Base-by-base conservation (phyloP, 257 asterid species). In the Solanum pimpinellifolium region DNA sequence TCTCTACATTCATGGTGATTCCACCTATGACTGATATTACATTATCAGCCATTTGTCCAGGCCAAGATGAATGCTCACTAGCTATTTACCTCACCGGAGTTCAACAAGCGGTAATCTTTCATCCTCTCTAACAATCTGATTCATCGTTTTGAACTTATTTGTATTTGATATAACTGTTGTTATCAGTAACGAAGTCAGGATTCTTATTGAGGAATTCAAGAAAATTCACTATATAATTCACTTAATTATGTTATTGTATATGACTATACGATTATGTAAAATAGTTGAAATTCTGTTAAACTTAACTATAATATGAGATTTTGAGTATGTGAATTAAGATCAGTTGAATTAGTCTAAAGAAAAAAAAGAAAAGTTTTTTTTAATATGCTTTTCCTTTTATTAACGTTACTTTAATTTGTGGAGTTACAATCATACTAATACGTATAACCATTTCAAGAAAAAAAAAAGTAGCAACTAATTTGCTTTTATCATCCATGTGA, bases 81-180 rank as follows among this genome's bases (percentile, higher is more conserved):
- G 98, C 99, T 84, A 96, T 96, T 11, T 95, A 96, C 87, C 98
- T 96, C 91, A 88, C 96, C 59, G 99, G 99, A 52, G 94, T 94
- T 89, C 98, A 95, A 59, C 96, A 95, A 81, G 98, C 91, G 93
- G 99, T 96, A 92, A 27, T 11, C 39, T 29, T 31, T 80, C 69
- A 14, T 80, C 42, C 85, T 47, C 18, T 80, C 4, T 16, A 29
- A 29, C 41, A 4, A 25, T 14, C 37, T 29, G 11, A 16, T 31
- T 6, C 39, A 1, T n/a, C 39, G 2, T 75, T 1, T 6, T 21
- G 56, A 11, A 75, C 52, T 11, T 73, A 18, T 33, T 16, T 73
- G 8, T 18, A 4, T 4, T 12, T 21, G 11, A 21, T 74, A 23
- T 39, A 39, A 39, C 11, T 75, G 47, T 39, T 39, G 7, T 37